Conservation (phyloP, 164 flowering plant genomes). For the Warburgia ugandensis region DNA sequence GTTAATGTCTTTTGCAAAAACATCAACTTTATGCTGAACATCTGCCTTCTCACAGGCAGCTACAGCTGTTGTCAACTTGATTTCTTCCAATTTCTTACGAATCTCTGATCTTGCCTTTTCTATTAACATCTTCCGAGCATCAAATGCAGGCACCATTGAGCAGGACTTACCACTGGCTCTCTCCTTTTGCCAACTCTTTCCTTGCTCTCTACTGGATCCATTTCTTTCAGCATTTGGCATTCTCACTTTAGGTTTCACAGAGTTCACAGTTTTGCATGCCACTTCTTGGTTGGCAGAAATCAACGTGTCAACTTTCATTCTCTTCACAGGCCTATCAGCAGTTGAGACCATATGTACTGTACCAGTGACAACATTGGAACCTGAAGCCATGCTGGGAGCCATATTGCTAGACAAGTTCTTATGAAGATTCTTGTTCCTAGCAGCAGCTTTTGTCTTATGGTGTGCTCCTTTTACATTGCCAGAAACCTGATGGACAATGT, state of each 20-base stretch:
- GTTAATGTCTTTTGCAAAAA: conserved; percentile 3
- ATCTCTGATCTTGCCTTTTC: conserved; percentile 66
- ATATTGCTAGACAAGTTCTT: conserved; percentile 24
- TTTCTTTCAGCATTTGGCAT: background rate
- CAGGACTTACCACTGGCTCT: background rate
- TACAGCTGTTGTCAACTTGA: conserved; percentile 20
- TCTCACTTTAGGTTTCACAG: background rate
- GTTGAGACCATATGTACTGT: background rate
- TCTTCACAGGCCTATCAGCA: conserved; percentile 18
- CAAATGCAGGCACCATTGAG: conserved; percentile 47
- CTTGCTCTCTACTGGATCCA: background rate
- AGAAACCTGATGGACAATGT: conserved; percentile 42
- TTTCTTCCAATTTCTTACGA: conserved; percentile 53
- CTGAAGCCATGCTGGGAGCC: too few species aligned
- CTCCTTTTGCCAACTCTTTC: background rate
- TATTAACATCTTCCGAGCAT: conserved; percentile 59
- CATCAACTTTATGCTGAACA: conserved; percentile 14
- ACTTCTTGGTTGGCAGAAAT: too few species aligned
- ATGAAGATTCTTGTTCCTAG: conserved; percentile 30
- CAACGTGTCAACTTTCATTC: conserved; percentile 16
- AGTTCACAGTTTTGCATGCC: conserved; percentile 2
- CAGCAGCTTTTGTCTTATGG: conserved; percentile 48
- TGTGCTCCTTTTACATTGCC: conserved; percentile 48
- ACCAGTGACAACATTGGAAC: too few species aligned
- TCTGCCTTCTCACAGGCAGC: too few species aligned